Evolutionary conservation across 1,284 basidiomycete species (phyloP).

Genomic region (Irpex sp.): DNA sequence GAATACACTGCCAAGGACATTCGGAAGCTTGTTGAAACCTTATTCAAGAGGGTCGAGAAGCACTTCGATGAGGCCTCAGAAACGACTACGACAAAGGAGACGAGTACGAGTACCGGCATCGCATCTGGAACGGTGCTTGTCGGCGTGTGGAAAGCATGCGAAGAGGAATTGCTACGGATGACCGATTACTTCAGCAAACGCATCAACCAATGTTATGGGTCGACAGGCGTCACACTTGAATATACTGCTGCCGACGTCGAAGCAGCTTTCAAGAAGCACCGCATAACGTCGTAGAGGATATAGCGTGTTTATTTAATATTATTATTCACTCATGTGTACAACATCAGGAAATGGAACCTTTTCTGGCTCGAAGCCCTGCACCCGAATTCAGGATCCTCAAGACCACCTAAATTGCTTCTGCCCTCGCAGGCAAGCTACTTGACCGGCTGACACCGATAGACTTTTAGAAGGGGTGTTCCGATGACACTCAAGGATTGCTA

Average conservation of each 20-base stretch:
- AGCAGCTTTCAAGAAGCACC: conserved; percentile 67
- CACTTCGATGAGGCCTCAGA: conserved; percentile 85
- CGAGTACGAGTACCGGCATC: conserved; percentile 41
- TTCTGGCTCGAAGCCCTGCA: too few species aligned
- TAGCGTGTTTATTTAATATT: conserved; percentile 5
- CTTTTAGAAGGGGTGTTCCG: too few species aligned
- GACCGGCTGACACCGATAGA: too few species aligned
- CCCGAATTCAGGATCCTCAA: too few species aligned
- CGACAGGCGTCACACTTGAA: conserved; percentile 68
- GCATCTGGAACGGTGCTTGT: conserved; percentile 68
- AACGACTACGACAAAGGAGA: conserved; percentile 56
- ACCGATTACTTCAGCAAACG: conserved; percentile 66
- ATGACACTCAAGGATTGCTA: too few species aligned
- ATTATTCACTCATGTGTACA: conserved; percentile 7
- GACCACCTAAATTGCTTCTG: too few species aligned
- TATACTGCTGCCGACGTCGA: conserved; percentile 78
- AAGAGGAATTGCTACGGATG: conserved; percentile 74
- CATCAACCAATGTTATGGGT: conserved; percentile 76
- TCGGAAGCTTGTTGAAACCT: conserved; percentile 79
- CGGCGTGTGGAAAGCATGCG: conserved; percentile 86
- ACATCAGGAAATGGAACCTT: conserved; percentile 4
- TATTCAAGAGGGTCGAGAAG: conserved; percentile 93
- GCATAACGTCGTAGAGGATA: conserved; percentile 39
- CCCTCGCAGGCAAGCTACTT: neutral
- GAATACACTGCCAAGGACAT: conserved; percentile 89